Percentiles rank a stretch among this genome's conserved stretches.
Evolutionary conservation across 2,329 filamentous ascomycete species (phyloP).

Genomic region (Pseudonectria foliicola): DNA sequence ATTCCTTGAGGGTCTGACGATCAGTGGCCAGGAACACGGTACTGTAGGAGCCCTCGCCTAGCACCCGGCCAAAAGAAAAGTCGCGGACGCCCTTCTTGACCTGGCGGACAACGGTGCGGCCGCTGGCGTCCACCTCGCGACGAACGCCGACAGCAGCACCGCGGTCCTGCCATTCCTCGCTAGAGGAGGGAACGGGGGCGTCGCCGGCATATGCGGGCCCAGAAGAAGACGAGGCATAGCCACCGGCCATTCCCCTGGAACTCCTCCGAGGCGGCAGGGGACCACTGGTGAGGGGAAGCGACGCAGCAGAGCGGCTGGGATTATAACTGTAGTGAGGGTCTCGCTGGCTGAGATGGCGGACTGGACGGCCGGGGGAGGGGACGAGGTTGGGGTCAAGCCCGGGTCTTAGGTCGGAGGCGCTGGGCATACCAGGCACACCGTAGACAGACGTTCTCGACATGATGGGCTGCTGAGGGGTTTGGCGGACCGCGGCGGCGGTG

Average conservation of each 20-base stretch:
- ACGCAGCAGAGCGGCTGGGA: slow-evolving; percentile 45
- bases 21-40: slow-evolving; percentile 91
- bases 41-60: slow-evolving; percentile 97
- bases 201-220: slow-evolving; percentile 31
- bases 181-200: slow-evolving; percentile 46
- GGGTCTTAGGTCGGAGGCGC: slow-evolving; percentile 57
- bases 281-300: slow-evolving; percentile 40
- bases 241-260: slow-evolving; percentile 63
- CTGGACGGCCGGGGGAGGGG: slow-evolving; percentile 32
- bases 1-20: slow-evolving; percentile 88
- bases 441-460: slow-evolving; percentile 41
- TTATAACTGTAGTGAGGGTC: slow-evolving; percentile 56
- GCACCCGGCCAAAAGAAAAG: slow-evolving; percentile 83
- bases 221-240: slow-evolving; percentile 36
- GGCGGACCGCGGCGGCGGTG: slow-evolving; percentile 8
- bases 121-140: slow-evolving; percentile 78
- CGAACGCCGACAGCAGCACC: slow-evolving; percentile 81
- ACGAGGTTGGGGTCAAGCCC: slow-evolving; percentile 26
- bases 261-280: slow-evolving; percentile 67
- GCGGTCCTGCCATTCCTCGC: slow-evolving; percentile 92
- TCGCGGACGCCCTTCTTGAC: slow-evolving; percentile 97
- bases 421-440: slow-evolving; percentile 44
- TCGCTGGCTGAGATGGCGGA: slow-evolving; percentile 61
- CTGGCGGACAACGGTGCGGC: slow-evolving; percentile 71
- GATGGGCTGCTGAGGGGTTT: slow-evolving; percentile 14